These are phyloP conservation scores for Paraglomus occultum DNA, from an alignment of 192 early-diverging fungal genomes.

Conservation along the genomic window DNA sequence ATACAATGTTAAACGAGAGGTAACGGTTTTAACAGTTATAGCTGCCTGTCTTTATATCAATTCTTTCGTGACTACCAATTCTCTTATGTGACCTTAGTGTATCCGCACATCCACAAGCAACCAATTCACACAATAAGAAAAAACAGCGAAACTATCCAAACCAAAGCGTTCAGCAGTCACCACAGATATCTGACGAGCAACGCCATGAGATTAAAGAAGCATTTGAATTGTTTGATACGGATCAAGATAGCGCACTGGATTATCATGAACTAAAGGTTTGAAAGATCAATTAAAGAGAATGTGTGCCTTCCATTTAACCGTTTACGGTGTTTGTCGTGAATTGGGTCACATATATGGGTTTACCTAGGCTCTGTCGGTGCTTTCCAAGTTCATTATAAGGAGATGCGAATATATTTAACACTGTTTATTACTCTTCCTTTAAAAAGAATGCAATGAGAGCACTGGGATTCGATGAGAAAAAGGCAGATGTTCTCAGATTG, in stretches of 20 bases:
- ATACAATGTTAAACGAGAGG: no score
- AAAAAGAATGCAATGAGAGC: conserved; percentile 73
- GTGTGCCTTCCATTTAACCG: background rate
- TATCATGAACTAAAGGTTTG: conserved; percentile 81
- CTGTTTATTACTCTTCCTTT: background rate
- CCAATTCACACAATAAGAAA: no score
- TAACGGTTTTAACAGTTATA: no score
- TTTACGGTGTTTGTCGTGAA: no score
- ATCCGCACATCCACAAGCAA: no score
- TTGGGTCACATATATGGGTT: no score
- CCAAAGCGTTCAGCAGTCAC: conserved; percentile 34
- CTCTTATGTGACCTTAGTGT: no score
- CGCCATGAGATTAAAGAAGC: conserved; percentile 62
- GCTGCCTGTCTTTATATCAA: no score
- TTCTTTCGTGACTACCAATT: no score
- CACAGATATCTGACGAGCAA: conserved; percentile 68
- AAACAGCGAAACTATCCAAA: background rate
- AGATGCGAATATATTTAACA: background rate
- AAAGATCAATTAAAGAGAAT: background rate
- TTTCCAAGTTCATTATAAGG: no score
- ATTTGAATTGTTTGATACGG: conserved; percentile 61
- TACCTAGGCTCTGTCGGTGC: conserved; percentile 1
- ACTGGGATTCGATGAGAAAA: conserved; percentile 82
- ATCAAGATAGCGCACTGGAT: conserved; percentile 69
- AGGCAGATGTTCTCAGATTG: conserved; percentile 74